Conservation (phyloP, 306 rosid species). For the Vigna angularis region DNA sequence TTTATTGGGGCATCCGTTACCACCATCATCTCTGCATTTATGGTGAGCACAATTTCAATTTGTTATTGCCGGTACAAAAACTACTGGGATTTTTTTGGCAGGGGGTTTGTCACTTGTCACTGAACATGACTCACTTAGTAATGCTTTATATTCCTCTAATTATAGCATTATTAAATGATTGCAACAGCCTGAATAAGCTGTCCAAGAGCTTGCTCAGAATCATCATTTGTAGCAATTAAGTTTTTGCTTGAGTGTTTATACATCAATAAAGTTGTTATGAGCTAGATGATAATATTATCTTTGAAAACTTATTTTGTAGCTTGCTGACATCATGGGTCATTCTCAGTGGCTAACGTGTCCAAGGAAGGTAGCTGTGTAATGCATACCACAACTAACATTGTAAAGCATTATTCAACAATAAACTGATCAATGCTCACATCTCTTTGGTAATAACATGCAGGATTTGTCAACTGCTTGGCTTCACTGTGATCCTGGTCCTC, state of each 20-base stretch:
- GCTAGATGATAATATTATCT: slow-evolving; percentile 35
- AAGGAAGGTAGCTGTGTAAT: slow-evolving; percentile 73
- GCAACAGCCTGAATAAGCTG: slow-evolving; percentile 38
- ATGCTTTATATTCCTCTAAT: slow-evolving; percentile 21
- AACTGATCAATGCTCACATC: slow-evolving; percentile 36
- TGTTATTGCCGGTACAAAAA: slow-evolving; percentile 28
- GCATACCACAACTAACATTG: slow-evolving; percentile 19
- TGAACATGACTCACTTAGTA: slow-evolving; percentile 21
- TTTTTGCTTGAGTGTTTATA: slow-evolving; percentile 27
- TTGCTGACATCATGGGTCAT: slow-evolving; percentile 89
- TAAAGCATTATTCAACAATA: slow-evolving; percentile 33
- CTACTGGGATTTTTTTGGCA: not conserved
- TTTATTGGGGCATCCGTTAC: slow-evolving; percentile 98
- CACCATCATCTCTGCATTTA: slow-evolving; percentile 91
- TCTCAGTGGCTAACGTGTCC: slow-evolving; percentile 96
- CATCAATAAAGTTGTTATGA: slow-evolving; percentile 28
- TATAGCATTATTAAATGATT: slow-evolving; percentile 31
- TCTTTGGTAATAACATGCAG: slow-evolving; percentile 59
- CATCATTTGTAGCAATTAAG: slow-evolving; percentile 24
- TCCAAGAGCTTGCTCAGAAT: slow-evolving; percentile 21
- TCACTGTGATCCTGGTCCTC: slow-evolving; percentile 92
- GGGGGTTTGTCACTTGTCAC: slow-evolving; percentile 9
- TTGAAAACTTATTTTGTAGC: slow-evolving; percentile 68
- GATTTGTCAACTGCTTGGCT: slow-evolving; percentile 96
- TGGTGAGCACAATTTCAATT: slow-evolving; percentile 66